Conservation (phyloP, 768 basidiomycete species). For the Leccinum broughii region DNA sequence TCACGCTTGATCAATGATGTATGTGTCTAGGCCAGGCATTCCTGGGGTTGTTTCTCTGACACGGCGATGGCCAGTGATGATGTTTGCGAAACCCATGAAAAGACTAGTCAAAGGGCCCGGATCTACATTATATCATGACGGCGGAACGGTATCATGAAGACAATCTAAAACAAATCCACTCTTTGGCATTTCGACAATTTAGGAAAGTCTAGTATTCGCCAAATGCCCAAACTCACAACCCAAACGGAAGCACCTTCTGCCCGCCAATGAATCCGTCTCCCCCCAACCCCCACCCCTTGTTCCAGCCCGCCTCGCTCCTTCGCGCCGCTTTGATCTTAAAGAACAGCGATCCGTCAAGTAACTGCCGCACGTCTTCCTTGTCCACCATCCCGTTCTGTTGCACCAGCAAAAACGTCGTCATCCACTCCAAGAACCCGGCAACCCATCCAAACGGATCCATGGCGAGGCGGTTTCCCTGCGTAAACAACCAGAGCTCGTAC, state of each 20-base stretch:
- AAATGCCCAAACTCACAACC: constrained; percentile 15
- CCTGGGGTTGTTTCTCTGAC: not conserved
- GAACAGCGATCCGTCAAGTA: constrained; percentile 44
- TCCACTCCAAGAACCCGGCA: constrained; percentile 41
- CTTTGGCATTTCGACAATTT: not conserved
- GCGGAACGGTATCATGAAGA: not conserved
- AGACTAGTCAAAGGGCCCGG: not conserved
- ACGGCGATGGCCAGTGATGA: constrained; percentile 4
- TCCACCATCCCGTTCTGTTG: constrained; percentile 40
- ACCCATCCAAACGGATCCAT: constrained; percentile 40
- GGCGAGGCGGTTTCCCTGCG: constrained; percentile 33
- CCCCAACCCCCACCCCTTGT: constrained; percentile 32
- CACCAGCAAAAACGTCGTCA: constrained; percentile 39
- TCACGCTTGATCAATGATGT: not conserved
- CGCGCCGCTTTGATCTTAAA: constrained; percentile 34
- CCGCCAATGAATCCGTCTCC: constrained; percentile 35
- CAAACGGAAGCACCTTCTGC: constrained; percentile 30
- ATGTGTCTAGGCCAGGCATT: not conserved
- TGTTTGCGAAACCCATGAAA: constrained; percentile 18
- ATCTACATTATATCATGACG: not conserved
- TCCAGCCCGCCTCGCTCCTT: constrained; percentile 23
- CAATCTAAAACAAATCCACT: not conserved
- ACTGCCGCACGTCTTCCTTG: constrained; percentile 43
- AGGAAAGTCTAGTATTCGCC: constrained; percentile 4
- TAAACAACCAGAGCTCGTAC: constrained; percentile 33